A percentile compares a stretch with the other conserved stretches of the same genome.
phyloP scores from a whole-genome alignment of 2,329 filamentous ascomycete species.

The Scleromitrula shiraiana region DNA sequence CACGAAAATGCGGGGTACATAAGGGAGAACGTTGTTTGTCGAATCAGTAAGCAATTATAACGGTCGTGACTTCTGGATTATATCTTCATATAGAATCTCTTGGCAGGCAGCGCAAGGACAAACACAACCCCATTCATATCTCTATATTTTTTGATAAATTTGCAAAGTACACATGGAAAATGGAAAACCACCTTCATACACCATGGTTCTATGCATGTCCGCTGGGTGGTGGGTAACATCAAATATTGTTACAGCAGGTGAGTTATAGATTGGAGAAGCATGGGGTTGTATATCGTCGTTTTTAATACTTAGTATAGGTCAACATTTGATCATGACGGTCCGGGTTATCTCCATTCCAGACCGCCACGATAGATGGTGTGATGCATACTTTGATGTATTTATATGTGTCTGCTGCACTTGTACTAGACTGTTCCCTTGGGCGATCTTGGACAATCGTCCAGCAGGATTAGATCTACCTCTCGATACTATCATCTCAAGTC shows the following conservation, averaged over 20 bases:
- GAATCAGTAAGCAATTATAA: neutral
- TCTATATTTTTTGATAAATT: neutral
- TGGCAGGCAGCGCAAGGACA: neutral
- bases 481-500: too few relatives aligned
- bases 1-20: constrained; percentile 6
- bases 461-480: too few relatives aligned
- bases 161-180: too few relatives aligned
- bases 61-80: neutral
- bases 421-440: neutral
- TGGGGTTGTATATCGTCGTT: neutral
- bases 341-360: neutral
- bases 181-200: too few relatives aligned
- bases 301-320: neutral
- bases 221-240: too few relatives aligned
- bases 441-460: too few relatives aligned
- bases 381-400: too few relatives aligned
- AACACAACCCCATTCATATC: neutral
- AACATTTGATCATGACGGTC: neutral
- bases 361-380: too few relatives aligned
- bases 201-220: neutral
- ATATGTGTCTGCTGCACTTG: neutral
- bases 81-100: neutral
- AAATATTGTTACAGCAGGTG: neutral
- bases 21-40: neutral
- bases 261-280: neutral